phyloP scores from a whole-genome alignment of 108 stramenopile species.

The Stephanodiscus triporus region DNA sequence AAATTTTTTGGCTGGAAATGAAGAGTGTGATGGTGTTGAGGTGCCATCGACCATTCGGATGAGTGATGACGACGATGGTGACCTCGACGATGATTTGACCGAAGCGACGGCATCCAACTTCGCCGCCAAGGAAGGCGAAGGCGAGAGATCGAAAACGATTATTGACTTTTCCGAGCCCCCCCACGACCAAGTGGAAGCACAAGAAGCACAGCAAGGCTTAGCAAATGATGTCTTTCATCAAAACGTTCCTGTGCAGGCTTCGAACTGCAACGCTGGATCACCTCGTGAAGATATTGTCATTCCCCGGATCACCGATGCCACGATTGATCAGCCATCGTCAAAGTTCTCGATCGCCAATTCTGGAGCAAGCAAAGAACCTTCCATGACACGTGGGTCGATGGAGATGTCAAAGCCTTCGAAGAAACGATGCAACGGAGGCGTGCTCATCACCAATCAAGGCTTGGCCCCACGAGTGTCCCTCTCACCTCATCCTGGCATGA shows the following conservation, averaged over 20 bases:
- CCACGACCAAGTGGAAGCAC: conserved; percentile 2
- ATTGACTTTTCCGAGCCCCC: background rate
- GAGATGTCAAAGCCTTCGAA: background rate
- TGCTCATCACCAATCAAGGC: too few relatives aligned
- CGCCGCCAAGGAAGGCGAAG: background rate
- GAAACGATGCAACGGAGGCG: background rate
- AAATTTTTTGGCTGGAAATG: background rate
- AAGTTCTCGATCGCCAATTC: background rate
- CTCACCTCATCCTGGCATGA: conserved; percentile 5
- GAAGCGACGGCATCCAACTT: conserved; percentile 12
- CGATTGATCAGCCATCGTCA: background rate
- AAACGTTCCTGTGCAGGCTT: background rate
- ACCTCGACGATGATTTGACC: conserved; percentile 31
- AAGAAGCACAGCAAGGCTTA: background rate
- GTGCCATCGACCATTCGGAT: conserved; percentile 15
- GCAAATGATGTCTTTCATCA: background rate
- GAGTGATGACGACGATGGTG: conserved; percentile 16
- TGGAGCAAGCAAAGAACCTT: background rate
- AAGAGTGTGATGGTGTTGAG: background rate
- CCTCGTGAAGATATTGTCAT: conserved; percentile 12
- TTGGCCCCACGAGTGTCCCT: conserved; percentile 5
- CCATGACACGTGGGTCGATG: background rate
- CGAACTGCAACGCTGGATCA: conserved; percentile 2
- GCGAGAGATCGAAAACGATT: background rate
- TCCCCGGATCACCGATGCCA: background rate